Base-by-base conservation (phyloP, 176 grass and related monocot species). In the Alopecurus myosuroides region DNA sequence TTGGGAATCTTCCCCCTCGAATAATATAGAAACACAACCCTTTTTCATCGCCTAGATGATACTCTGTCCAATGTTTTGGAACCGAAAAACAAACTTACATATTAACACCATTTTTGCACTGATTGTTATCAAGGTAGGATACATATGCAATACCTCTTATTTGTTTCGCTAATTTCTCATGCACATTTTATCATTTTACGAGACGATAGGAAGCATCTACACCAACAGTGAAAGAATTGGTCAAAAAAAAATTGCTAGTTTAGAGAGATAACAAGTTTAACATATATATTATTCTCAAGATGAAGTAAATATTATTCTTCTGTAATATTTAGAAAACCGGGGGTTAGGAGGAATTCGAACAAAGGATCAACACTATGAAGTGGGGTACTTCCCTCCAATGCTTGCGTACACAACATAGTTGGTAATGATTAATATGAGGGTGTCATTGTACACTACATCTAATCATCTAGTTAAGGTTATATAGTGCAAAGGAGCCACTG, bases 161-260 rank as follows among this genome's bases (percentile, higher is more conserved):
- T 39, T 4, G 46, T 37, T 65, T 49, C 10, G 31, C 6, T 40
- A 18, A 26, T 48, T 11, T 15, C 4, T 64, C 15, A 28, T 7
- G 65, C 44, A 28, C 30, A 37, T 72, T 12, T n/a, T 81, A 4
- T 4, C 5, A 28, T 42, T 68, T 19, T 67, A 49, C 22, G 20
- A 60, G 7, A 19, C 31, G 51, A n/a, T 1, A 75, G 20, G 76
- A 90, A 80, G 58, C 31, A 73, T 30, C 37, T 80, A 76, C 68
- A 26, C 58, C 70, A 9, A 80, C 48, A 36, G 89, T 87, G 41
- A 90, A 90, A 20, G 68, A 90, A 23, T 68, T 90, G 20, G 11
- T 79, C 17, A 46, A 87, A 34, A n/a, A n/a, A 67, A 7, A 1
- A 87, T 90, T 17, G 77, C 26, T 75, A 80, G 17, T 42, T 80